Evolutionary conservation across 1,284 basidiomycete genomes (phyloP), one percentile per base, ranked within the genome.

Genomic region (Leccinum subspadiceum): DNA sequence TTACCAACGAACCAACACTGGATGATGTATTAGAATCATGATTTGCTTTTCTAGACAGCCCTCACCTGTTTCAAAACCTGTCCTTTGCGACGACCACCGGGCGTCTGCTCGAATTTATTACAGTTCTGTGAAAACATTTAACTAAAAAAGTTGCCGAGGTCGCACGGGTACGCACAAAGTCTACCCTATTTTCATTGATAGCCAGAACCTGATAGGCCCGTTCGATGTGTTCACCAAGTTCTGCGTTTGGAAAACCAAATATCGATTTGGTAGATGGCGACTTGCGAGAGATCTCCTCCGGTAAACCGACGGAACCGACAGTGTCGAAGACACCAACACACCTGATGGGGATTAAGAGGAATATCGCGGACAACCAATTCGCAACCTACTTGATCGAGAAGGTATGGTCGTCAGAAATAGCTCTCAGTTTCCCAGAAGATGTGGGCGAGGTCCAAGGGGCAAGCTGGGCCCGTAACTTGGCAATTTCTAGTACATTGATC

Each of bases 311-410:
- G 17, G 85, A 81, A 12, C 87, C 87, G 24, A 90, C 88, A 3
- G 88, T 90, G 67, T 90, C 87, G 66, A 86, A 90, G 15, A 90
- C 86, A 2, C 88, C 88, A 54, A 90, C 65, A 64, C 85, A 86
- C 72, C 88, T 90, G 57, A 33, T 53, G 15, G 35, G 17, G 39
- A 17, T 65, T 56, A 59, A 31, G 50, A 59, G 17, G 44, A 15
- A 57, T 29, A 65, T 53, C 51, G 46, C 31, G 9, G 41, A 7
- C 29, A 9, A 56, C 56, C 9, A 12, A 24, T 26, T 13, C 4
- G 35, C 61, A 24, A 63, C 79, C 59, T 60, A 89, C 87, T 87
- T 88, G 64, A 90, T 72, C 2, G 82, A 81, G 68, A 89, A 90
- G 17, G 71, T 74, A 56, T 77, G 71, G 1, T 77, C 68, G 57